phyloP scores from a whole-genome alignment of 495 filamentous ascomycete species.

The Aspergillus nanangensis region DNA sequence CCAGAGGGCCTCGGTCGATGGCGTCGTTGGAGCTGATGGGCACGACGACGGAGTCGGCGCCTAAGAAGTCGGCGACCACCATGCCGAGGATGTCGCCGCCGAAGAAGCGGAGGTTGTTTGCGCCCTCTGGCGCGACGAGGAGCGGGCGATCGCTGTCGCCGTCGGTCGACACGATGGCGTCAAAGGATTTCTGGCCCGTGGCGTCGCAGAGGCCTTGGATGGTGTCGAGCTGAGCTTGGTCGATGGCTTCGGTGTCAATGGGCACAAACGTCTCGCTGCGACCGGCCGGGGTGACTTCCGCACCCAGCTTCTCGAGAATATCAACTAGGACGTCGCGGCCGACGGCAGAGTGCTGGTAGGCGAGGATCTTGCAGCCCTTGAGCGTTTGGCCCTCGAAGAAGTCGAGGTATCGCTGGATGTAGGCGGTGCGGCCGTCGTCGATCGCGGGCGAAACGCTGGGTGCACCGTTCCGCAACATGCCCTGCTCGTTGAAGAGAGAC shows the following conservation, averaged over 20 bases:
- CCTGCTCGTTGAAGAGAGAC: constrained; percentile 22
- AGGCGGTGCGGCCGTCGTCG: constrained; percentile 10
- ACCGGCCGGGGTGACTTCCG: constrained; percentile 16
- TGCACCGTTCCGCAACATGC: constrained; percentile 15
- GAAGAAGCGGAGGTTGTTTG: constrained; percentile 23
- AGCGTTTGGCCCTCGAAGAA: constrained; percentile 22
- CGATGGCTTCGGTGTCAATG: constrained; percentile 28
- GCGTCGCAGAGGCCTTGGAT: constrained; percentile 13
- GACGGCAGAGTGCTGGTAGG: constrained; percentile 26
- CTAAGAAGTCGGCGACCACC: constrained; percentile 19
- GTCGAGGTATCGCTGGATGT: constrained; percentile 21
- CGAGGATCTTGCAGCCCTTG: constrained; percentile 18
- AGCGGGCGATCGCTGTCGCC: constrained; percentile 27
- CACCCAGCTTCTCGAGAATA: constrained; percentile 16
- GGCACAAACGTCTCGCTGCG: constrained; percentile 25
- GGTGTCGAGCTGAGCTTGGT: constrained; percentile 19
- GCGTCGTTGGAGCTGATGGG: constrained; percentile 26
- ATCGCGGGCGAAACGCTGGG: constrained; percentile 4
- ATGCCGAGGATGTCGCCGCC: constrained; percentile 23
- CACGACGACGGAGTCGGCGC: constrained; percentile 21
- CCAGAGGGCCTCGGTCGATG: constrained; percentile 19
- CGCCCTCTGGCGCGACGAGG: constrained; percentile 16
- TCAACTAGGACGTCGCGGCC: constrained; percentile 20
- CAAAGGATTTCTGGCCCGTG: constrained; percentile 14
- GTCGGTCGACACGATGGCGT: constrained; percentile 22